Evolutionary conservation across 176 grass and related monocot species (phyloP), one percentile per base, ranked within the genome.

Genomic region (Zizania latifolia): DNA sequence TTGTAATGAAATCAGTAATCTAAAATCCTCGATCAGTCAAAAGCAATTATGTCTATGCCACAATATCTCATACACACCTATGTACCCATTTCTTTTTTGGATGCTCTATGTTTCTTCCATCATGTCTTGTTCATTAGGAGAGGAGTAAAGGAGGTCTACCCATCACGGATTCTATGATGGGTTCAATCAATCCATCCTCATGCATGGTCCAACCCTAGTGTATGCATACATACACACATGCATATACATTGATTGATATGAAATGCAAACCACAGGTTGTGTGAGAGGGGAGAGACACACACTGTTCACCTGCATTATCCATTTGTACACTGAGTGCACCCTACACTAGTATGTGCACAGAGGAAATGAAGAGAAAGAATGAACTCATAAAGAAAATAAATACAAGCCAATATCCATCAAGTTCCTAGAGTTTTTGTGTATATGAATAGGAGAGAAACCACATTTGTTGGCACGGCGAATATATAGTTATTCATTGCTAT

Each of bases 171-270:
- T 61, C 90, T 67, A 90, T 92, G 90, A 97, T 90, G 84, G 54
- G 87, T 92, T 89, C 93, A 90, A 92, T 97, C 89, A 92, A 92
- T 96, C 76, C 72, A 81, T 86, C 81, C 62, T 33, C 59, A 76
- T 85, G 68, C 70, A 86, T 86, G 61, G 77, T 68, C 58, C 75
- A 46, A 35, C 13, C 53, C 44, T 53, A 56, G 14, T 50, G 0
- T 11, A 51, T 35, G 11, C 36, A 15, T 16, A 27, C 72, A 30
- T 27, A 14, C 48, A 41, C 48, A 41, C n/a, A 16, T 19, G n/a
- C 24, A 22, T 21, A 22, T 13, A 22, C 48, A 72, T 43, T 55
- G 55, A 37, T 14, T 53, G 48, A 22, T 53, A 53, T 53, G 48
- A 53, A 65, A 74, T 65, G 40, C 59, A 53, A 51, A 65, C 46